phyloP scores from a whole-genome alignment of 2,329 filamentous ascomycete species.

The Cordyceps militaris region DNA sequence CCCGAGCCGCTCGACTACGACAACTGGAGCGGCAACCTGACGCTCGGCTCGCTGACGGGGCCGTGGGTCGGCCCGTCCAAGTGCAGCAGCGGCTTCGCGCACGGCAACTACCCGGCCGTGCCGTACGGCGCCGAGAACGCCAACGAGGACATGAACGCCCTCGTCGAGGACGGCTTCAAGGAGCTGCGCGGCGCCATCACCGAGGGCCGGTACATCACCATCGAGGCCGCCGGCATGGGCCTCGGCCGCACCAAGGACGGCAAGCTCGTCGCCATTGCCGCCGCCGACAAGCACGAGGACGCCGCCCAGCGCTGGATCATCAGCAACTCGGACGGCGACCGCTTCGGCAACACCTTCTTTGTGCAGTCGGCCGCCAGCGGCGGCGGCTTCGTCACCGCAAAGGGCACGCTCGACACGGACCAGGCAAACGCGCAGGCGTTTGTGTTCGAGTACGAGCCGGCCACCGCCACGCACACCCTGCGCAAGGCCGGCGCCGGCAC shows the following conservation, averaged over 20 bases:
- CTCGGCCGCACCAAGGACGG: constrained; percentile 27
- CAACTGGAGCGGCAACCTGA: constrained; percentile 28
- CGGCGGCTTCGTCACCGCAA: constrained; percentile 17
- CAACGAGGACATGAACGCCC: constrained; percentile 25
- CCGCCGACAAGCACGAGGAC: constrained; percentile 27
- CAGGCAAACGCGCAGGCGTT: constrained; percentile 6
- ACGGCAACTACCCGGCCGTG: constrained; percentile 22
- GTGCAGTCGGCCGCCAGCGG: constrained; percentile 23
- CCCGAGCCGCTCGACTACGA: constrained; percentile 24
- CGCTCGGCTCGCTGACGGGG: constrained; percentile 13
- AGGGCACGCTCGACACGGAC: constrained; percentile 14
- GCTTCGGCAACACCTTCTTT: constrained; percentile 18
- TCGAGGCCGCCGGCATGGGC: constrained; percentile 36
- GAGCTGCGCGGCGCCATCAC: constrained; percentile 42
- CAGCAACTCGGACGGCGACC: constrained; percentile 27
- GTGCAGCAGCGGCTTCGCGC: constrained; percentile 28
- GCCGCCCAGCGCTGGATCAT: constrained; percentile 42
- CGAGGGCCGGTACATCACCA: constrained; percentile 46
- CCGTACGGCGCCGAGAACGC: constrained; percentile 35
- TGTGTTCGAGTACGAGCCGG: constrained; percentile 9
- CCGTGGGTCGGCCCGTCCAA: constrained; percentile 33
- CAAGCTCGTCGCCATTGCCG: constrained; percentile 13
- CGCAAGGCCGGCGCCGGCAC: not conserved
- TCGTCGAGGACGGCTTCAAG: constrained; percentile 46
- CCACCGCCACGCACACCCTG: not conserved